phyloP scores from a whole-genome alignment of 2,329 filamentous ascomycete genomes.

The Nigrospora sphaerica region DNA sequence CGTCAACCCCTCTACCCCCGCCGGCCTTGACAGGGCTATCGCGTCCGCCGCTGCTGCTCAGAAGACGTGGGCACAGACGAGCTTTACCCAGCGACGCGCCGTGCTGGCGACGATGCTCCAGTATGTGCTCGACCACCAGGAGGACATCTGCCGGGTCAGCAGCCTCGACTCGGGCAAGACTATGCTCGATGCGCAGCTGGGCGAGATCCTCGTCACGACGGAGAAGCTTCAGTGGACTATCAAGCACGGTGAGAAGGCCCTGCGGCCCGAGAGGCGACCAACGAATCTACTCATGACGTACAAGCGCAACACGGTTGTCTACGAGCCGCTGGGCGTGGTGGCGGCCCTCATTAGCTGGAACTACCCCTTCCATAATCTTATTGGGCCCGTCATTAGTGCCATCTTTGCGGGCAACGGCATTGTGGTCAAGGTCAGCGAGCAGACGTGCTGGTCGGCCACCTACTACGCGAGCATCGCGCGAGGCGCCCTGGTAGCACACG shows the following conservation, averaged over 20 bases:
- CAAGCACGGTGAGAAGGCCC: slow-evolving; percentile 75
- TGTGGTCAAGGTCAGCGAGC: slow-evolving; percentile 89
- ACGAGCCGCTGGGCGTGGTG: slow-evolving; percentile 89
- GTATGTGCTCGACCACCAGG: slow-evolving; percentile 82
- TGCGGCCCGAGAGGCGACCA: slow-evolving; percentile 65
- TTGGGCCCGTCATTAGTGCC: slow-evolving; percentile 83
- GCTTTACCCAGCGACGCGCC: slow-evolving; percentile 67
- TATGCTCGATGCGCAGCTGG: slow-evolving; percentile 85
- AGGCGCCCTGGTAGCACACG: slow-evolving; percentile 73
- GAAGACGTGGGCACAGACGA: slow-evolving; percentile 67
- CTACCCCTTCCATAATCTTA: slow-evolving; percentile 91
- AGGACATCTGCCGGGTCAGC: slow-evolving; percentile 75
- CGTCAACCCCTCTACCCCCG: slow-evolving; percentile 68
- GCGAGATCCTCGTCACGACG: slow-evolving; percentile 87
- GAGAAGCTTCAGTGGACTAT: slow-evolving; percentile 97
- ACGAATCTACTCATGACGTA: slow-evolving; percentile 93
- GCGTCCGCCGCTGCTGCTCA: slow-evolving; percentile 70
- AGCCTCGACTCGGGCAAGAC: slow-evolving; percentile 95
- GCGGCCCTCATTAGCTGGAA: slow-evolving; percentile 96
- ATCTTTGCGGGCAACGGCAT: slow-evolving; percentile 89
- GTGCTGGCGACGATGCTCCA: slow-evolving; percentile 77
- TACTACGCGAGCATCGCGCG: slow-evolving; percentile 79
- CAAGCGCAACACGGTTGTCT: slow-evolving; percentile 84
- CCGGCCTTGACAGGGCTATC: slow-evolving; percentile 73
- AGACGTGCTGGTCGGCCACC: slow-evolving; percentile 83